Evolutionary conservation across 129 eudicot species (phyloP).

Genomic region (Lonicera japonica): DNA sequence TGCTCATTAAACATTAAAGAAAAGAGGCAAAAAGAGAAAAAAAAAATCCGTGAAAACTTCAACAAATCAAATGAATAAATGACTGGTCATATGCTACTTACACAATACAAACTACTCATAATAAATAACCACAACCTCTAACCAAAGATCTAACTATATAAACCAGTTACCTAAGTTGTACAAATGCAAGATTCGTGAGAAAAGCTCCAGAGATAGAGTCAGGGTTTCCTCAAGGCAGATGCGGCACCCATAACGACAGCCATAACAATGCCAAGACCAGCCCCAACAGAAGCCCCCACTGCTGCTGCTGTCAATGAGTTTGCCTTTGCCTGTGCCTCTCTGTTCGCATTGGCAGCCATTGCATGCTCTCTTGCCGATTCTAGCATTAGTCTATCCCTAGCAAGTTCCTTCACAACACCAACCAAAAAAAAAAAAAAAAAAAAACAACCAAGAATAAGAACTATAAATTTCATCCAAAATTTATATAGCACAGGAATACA

Average conservation of each 20-base stretch:
- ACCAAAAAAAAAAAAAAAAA: no score
- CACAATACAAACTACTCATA: not conserved
- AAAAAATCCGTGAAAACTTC: not conserved
- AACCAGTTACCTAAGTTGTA: not conserved
- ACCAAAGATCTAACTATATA: not conserved
- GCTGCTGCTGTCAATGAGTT: slow-evolving; percentile 79
- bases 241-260: slow-evolving; percentile 99
- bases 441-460: not conserved
- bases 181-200: not conserved
- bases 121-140: not conserved
- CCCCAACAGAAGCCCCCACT: slow-evolving; percentile 92
- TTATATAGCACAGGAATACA: not conserved
- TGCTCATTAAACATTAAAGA: no score
- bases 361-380: slow-evolving; percentile 69
- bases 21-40: not conserved
- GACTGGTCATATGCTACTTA: slow-evolving; percentile 7
- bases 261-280: slow-evolving; percentile 81
- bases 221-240: slow-evolving; percentile 95
- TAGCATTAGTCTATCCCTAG: slow-evolving; percentile 61
- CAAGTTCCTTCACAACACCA: slow-evolving; percentile 56
- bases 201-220: slow-evolving; percentile 10
- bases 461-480: not conserved
- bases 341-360: slow-evolving; percentile 26
- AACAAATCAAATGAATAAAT: slow-evolving; percentile 23
- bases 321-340: slow-evolving; percentile 62